Evolutionary conservation across 1,284 basidiomycete species (phyloP), one percentile per base, ranked within the genome.

Genomic region (Trichosporon sp.): DNA sequence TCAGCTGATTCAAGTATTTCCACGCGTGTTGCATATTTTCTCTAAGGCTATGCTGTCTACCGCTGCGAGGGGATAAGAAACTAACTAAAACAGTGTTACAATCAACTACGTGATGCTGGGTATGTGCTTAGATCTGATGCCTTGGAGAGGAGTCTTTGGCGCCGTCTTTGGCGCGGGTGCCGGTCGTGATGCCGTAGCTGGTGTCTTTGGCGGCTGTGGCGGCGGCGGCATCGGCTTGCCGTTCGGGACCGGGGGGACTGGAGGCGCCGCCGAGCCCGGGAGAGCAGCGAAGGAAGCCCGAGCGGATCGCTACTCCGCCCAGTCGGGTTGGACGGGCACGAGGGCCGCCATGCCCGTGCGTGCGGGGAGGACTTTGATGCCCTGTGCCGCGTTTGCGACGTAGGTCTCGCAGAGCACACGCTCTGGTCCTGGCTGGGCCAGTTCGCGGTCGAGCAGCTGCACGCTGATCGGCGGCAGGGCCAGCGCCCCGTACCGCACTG

Each of bases 351-450:
- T 74, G 21, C 76, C 73, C 7, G 74, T 77, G 32, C 75, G 77
- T 10, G 80, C 75, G 3, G 83, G 82, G 48, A 83, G 74, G n/a
- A 84, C 78, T 14, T 75, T 71, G 37, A 84, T 69, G 21, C 73
- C 69, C 61, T 83, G 74, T 4, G 78, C 82, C 0, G 83, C 80
- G 70, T 84, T 83, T 67, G 80, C 78, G 11, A 83, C 75, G 71
- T 80, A 81, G n/a, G 82, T 80, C 76, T 84, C 83, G 68, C 79
- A 80, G 14, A 79, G 54, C 19, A 80, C 19, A 26, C 19, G 64
- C 37, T 61, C 40, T 31, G 64, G 16, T 4, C 56, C 6, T 65
- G 59, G 59, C 14, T 32, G 31, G 31, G 59, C 31, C 19, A 63
- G 32, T n/a, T 63, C 59, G 16, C 32, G 40, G 4, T 71, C 63